These are phyloP conservation scores for Corynascus novoguineensis DNA, from an alignment of 495 filamentous ascomycete genomes.

Conservation along the genomic window DNA sequence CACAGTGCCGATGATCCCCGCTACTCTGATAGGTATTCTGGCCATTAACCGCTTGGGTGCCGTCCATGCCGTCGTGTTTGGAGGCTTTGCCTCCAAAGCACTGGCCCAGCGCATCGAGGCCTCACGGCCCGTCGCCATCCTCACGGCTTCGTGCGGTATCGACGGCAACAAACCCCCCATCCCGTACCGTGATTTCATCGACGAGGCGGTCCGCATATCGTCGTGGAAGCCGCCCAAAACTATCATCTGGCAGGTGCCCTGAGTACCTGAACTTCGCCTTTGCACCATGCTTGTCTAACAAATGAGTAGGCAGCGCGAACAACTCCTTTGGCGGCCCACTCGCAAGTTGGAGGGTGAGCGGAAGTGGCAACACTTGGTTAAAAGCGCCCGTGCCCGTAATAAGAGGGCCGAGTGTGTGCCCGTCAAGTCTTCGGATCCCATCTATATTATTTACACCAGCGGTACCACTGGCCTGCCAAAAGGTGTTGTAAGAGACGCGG, in stretches of 20 bases:
- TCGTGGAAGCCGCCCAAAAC: constrained; percentile 59
- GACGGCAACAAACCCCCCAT: constrained; percentile 76
- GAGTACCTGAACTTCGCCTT: not conserved
- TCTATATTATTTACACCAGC: constrained; percentile 91
- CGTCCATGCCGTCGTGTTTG: constrained; percentile 88
- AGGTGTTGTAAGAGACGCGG: constrained; percentile 77
- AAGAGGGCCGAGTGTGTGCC: constrained; percentile 66
- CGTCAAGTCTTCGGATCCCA: constrained; percentile 64
- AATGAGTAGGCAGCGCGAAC: constrained; percentile 54
- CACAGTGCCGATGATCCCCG: constrained; percentile 92
- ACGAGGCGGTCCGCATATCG: constrained; percentile 57
- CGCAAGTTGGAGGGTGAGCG: constrained; percentile 60
- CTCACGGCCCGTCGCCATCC: constrained; percentile 64
- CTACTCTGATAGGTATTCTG: constrained; percentile 76
- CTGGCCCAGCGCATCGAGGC: constrained; percentile 87
- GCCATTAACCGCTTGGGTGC: constrained; percentile 78
- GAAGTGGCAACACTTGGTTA: constrained; percentile 71
- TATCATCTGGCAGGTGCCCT: constrained; percentile 53
- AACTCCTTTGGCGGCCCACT: constrained; percentile 65
- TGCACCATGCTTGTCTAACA: not conserved
- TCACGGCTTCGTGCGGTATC: constrained; percentile 90
- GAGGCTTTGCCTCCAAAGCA: constrained; percentile 76
- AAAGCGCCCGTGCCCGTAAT: constrained; percentile 58
- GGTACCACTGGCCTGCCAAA: constrained; percentile 88
- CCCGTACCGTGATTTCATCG: constrained; percentile 64